Evolutionary conservation across 2,329 filamentous ascomycete genomes (phyloP), one percentile per base, ranked within the genome.

Genomic region (Teratosphaeria viscida): DNA sequence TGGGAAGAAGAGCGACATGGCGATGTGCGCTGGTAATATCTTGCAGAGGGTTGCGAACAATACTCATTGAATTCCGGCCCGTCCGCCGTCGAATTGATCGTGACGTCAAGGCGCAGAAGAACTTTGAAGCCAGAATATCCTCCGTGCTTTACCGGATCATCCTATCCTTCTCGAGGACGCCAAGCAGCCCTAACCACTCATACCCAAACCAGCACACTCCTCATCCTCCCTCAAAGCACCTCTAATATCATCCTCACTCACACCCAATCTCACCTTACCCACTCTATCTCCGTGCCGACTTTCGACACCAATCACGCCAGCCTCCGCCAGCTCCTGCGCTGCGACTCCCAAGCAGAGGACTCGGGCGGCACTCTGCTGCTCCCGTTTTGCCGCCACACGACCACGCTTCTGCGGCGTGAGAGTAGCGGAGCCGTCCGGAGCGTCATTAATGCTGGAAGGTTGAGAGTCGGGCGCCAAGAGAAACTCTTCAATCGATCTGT

Each of bases 221-320:
- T 83, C 84, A 76, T 99, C 94, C 65, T 96, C 92, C 61, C 87
- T 85, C 66, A 97, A 85, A 34, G 92, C 94, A 71, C 90, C 82
- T 71, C 87, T 87, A 32, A 99, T 85, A 75, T 99, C 92, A 69
- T 97, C 92, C 61, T 96, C 90, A 12, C 89, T 88, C 65, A 97
- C 86, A 26, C 89, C 85, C 59, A 99, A 79, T 59, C 92, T 82
- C 49, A 99, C 83, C 73, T 95, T 92, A 59, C 90, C 92, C 26
- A 90, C 90, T 52, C 94, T 81, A 71, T 97, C 92, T 0, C 91
- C 87, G 64, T 85, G 85, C 61, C 78, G 75, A 3, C 83, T 83
- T 73, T 99, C 94, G 57, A 99, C 74, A 5, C 90, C 89, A 60
- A 99, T 81, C 57, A 99, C 84, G 0, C 94, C 94, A 0, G 92